phyloP scores from a whole-genome alignment of 2,329 filamentous ascomycete species.

The Aureobasidium leucospermi region DNA sequence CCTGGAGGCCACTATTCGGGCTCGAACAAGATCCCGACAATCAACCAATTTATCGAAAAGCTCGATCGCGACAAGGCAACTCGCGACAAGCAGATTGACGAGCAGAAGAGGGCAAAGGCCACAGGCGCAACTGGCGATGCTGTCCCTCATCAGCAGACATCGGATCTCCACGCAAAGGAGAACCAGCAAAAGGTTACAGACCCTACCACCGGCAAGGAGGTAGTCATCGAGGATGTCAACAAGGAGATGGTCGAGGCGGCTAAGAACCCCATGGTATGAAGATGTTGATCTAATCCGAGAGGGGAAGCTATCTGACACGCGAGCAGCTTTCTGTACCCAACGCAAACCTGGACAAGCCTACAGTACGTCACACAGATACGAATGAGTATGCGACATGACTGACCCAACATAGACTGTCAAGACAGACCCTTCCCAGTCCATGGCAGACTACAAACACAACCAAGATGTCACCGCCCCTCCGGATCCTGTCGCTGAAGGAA shows the following conservation, averaged over 20 bases:
- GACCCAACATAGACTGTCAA: conserved; percentile 47
- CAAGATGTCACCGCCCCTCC: conserved; percentile 90
- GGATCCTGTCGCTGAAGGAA: conserved; percentile 71
- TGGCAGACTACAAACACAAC: conserved; percentile 71
- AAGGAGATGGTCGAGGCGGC: conserved; percentile 61
- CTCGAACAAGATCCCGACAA: conserved; percentile 75
- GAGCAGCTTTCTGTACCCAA: conserved; percentile 74
- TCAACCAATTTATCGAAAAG: conserved; percentile 72
- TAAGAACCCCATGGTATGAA: conserved; percentile 59
- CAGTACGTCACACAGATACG: conserved; percentile 36
- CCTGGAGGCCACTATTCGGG: conserved; percentile 71
- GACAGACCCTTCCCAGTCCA: conserved; percentile 62
- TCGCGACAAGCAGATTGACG: conserved; percentile 65
- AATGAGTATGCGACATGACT: neutral
- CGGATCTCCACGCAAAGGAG: conserved; percentile 36
- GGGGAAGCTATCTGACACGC: conserved; percentile 3
- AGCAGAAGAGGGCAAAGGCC: conserved; percentile 34
- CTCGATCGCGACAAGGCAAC: conserved; percentile 73
- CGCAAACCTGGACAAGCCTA: conserved; percentile 71
- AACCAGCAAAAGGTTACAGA: conserved; percentile 64
- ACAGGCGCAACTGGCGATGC: conserved; percentile 25
- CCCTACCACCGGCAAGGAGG: conserved; percentile 77
- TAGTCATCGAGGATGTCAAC: conserved; percentile 77
- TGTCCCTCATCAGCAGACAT: conserved; percentile 37
- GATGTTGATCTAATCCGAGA: no score